Evolutionary conservation across 169 alveolate genomes (phyloP), one percentile per base, ranked within the genome.

Genomic region (Besnoitia besnoiti): DNA sequence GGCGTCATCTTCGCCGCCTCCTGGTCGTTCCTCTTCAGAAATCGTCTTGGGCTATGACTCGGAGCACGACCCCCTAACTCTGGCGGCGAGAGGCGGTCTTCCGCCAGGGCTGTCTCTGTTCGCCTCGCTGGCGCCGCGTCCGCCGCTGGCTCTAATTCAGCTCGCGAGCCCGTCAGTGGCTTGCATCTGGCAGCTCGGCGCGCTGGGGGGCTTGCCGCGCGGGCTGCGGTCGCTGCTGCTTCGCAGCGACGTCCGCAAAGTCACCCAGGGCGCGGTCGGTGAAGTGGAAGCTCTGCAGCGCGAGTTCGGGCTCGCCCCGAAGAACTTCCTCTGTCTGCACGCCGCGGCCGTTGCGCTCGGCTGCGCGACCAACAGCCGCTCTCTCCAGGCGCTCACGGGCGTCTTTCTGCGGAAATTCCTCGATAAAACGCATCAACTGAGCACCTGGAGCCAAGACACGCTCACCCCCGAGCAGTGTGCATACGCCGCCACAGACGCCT

Each of bases 401-500:
- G 19, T 77, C n/a, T 77, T 77, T 37, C 35, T 77, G 39, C 16
- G 59, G 19, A 37, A 37, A 30, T 40, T 4, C 40, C 61, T 77
- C 33, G 87, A 77, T 37, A 77, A 77, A 39, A 24, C 42, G 10
- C 50, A 39, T 4, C 87, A 77, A 27, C 40, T 37, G 59, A 77
- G 87, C 87, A 39, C 37, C 3, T 77, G 87, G 87, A 77, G 87
- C 55, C n/a, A 37, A 1, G 40, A 77, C 37, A 37, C n/a, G 87
- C 55, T 77, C 49, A 19, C 61, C 21, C 87, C n/a, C 14, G 59
- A 77, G 35, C 61, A 77, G 59, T 42, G n/a, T 27, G 30, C 40
- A 30, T 77, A 77, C 87, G 87, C 87, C 40, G 87, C 87, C 0
- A 77, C 87, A 39, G 87, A 77, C 21, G 87, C 87, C 40, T 77